Conservation (phyloP, 352 stramenopile genomes). For the Phytophthora vignae region DNA sequence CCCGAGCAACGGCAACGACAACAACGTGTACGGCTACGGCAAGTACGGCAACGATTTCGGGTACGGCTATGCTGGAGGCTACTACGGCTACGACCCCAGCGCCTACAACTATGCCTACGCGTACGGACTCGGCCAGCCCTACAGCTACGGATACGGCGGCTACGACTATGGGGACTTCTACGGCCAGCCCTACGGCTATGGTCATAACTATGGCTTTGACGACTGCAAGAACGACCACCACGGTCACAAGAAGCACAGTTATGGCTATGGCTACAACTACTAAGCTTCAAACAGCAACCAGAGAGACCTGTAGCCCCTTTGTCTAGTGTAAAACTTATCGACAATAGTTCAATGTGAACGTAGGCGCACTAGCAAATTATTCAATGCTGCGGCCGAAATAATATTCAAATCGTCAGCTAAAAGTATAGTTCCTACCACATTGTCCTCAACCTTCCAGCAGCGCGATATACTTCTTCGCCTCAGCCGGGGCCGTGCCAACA, state of each 20-base stretch:
- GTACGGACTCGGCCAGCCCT: background rate
- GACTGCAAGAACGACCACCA: constrained; percentile 2
- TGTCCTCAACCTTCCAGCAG: constrained; percentile 29
- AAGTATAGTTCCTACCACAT: background rate
- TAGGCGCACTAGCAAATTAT: too few species aligned
- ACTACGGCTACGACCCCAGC: constrained; percentile 6
- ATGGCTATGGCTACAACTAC: background rate
- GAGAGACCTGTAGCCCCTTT: too few species aligned
- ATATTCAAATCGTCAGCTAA: too few species aligned
- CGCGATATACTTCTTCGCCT: constrained; percentile 26
- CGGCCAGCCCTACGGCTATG: background rate
- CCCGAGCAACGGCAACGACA: background rate
- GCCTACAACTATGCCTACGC: constrained; percentile 8
- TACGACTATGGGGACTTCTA: constrained; percentile 1
- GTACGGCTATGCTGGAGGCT: constrained; percentile 3
- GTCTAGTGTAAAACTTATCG: too few species aligned
- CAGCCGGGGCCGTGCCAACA: constrained; percentile 4
- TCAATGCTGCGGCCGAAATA: too few species aligned
- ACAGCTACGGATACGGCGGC: constrained; percentile 4
- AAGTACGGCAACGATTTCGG: constrained; percentile 7
- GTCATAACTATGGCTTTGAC: background rate
- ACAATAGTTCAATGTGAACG: too few species aligned
- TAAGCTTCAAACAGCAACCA: background rate
- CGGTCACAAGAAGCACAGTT: constrained; percentile 1
- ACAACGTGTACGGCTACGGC: constrained; percentile 1